Conservation (phyloP, 1,139 yeast genomes). For the Candida sojae region DNA sequence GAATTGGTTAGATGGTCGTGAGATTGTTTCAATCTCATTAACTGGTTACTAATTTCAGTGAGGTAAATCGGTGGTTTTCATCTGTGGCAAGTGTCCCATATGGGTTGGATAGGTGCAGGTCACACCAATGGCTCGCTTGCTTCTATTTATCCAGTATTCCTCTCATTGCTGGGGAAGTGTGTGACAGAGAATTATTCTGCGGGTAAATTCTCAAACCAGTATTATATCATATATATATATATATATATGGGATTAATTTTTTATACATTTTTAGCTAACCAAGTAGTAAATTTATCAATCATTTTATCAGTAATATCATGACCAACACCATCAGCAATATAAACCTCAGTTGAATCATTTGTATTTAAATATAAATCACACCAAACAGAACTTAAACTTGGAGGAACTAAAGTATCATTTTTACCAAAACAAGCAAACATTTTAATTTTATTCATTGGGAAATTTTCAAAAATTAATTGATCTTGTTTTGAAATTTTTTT, state of each 20-base stretch:
- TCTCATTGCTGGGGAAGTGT: too few relatives aligned
- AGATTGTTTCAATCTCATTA: too few relatives aligned
- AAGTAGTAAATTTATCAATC: constrained; percentile 34
- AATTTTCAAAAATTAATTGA: constrained; percentile 33
- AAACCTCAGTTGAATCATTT: constrained; percentile 26
- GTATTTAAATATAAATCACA: constrained; percentile 30
- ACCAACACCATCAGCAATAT: constrained; percentile 32
- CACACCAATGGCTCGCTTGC: too few relatives aligned
- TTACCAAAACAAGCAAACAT: constrained; percentile 42
- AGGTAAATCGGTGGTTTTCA: too few relatives aligned
- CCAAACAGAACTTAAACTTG: constrained; percentile 35
- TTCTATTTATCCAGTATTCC: too few relatives aligned
- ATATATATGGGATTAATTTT: background rate
- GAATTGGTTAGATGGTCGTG: too few relatives aligned
- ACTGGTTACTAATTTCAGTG: too few relatives aligned
- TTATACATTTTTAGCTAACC: constrained; percentile 26
- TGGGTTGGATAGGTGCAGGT: too few relatives aligned
- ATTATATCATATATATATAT: too few relatives aligned
- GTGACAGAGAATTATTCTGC: too few relatives aligned
- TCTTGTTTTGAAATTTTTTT: constrained; percentile 32
- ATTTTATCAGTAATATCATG: constrained; percentile 40
- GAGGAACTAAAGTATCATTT: constrained; percentile 41
- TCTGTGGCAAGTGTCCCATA: too few relatives aligned
- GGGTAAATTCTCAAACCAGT: too few relatives aligned
- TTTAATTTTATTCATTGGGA: constrained; percentile 32